Base-by-base conservation (phyloP, 1,139 yeast genomes). In the Pichia sp. region DNA sequence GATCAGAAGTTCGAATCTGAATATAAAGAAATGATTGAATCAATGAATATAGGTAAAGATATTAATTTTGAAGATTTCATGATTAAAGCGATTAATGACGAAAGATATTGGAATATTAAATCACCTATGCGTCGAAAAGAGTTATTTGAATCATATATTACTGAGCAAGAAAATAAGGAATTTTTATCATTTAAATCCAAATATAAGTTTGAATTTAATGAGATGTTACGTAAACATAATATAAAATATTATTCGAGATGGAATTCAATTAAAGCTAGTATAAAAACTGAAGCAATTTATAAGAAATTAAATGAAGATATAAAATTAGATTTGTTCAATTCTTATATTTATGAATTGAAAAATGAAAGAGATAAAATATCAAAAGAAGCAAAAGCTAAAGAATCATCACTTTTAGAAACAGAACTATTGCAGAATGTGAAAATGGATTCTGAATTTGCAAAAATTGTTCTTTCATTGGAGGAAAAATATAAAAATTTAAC, bases 31-130 rank as follows among this genome's bases (percentile, higher is more conserved):
- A 66, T 87, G 70, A 65, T 89, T 22, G 61, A 66, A 33, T 76
- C 73, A 1, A 62, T 70, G 35, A 65, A 70, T 7, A 85, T 87
- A 2, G 89, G 82, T 57, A 73, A 84, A 0, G 75, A 86, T 0
- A 85, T 92, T 90, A 73, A 94, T 0, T 89, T 87, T 64, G 77
- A 76, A 45, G 70, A 70, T 46, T 84, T 82, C 0, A 79, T 89
- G 68, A 66, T 76, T n/a, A 71, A 68, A 28, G 68, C 82, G 47
- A 71, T 85, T 20, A 63, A 61, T 7, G 78, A 81, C 46, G 78
- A 82, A 0, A 68, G 78, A 20, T 90, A 87, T 59, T 87, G 95
- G 94, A 65, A 71, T 1, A 64, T 87, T 1, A 65, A 68, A 5
- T 84, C 81, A 55, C 73, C 96, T 0, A 56, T 81, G 8, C 68